phyloP scores from a whole-genome alignment of 805 yeast species.

The Cyberlindnera sargentensis region DNA sequence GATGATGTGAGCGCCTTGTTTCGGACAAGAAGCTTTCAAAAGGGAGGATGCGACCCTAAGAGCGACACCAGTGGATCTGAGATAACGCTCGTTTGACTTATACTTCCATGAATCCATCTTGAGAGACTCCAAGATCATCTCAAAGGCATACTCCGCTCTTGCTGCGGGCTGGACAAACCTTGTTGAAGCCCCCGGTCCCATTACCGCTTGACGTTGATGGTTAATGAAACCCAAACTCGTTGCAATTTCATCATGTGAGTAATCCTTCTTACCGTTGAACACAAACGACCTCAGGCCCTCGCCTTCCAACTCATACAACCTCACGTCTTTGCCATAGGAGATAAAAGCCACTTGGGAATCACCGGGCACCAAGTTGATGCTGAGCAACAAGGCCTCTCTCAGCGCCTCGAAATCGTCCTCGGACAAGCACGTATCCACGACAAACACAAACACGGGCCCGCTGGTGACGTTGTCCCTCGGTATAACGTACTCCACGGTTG shows the following conservation, averaged over 20 bases:
- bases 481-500: constrained; percentile 46
- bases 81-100: constrained; percentile 37
- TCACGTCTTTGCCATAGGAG: constrained; percentile 54
- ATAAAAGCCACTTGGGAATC: constrained; percentile 51
- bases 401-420: constrained; percentile 44
- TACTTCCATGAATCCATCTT: constrained; percentile 43
- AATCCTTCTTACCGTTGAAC: constrained; percentile 52
- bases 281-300: constrained; percentile 30
- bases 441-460: constrained; percentile 40
- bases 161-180: constrained; percentile 16
- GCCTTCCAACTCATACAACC: constrained; percentile 43
- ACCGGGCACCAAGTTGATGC: constrained; percentile 45
- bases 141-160: constrained; percentile 40
- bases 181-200: constrained; percentile 1
- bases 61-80: constrained; percentile 56
- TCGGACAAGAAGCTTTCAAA: constrained; percentile 32
- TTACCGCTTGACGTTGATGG: constrained; percentile 18
- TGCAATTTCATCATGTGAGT: constrained; percentile 41
- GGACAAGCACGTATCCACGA: constrained; percentile 51
- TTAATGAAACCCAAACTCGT: constrained; percentile 37
- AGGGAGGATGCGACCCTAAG: constrained; percentile 39
- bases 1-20: constrained; percentile 48
- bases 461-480: constrained; percentile 21
- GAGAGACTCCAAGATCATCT: constrained; percentile 41
- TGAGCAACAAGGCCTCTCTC: constrained; percentile 40